These are phyloP conservation scores for Triglochin maritima DNA, from an alignment of 106 monocot genomes.

Conservation along the genomic window DNA sequence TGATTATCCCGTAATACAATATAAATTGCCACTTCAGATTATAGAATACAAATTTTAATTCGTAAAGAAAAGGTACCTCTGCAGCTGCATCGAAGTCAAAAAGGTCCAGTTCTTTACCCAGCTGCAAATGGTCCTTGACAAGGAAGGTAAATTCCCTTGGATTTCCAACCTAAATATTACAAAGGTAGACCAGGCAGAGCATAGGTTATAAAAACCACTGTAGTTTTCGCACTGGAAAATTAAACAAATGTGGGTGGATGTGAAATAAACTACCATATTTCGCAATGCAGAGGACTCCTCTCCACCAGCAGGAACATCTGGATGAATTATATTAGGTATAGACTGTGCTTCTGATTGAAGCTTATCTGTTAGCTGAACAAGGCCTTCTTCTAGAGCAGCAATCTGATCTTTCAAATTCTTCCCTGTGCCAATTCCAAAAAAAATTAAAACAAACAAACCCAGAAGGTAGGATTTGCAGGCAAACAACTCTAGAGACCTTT, in stretches of 20 bases:
- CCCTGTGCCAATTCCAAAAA: slow-evolving; percentile 30
- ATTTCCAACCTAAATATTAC: slow-evolving; percentile 49
- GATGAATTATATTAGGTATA: slow-evolving; percentile 88
- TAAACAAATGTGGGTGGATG: neutral
- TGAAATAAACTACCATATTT: slow-evolving; percentile 45
- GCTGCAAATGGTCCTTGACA: slow-evolving; percentile 75
- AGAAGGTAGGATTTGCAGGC: neutral
- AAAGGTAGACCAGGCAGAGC: neutral
- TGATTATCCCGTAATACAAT: too few relatives aligned
- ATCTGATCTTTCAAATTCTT: slow-evolving; percentile 86
- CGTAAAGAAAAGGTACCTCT: slow-evolving; percentile 43
- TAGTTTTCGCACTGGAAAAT: neutral
- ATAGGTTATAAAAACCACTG: neutral
- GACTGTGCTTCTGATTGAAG: slow-evolving; percentile 88
- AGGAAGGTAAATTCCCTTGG: slow-evolving; percentile 50
- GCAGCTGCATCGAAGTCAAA: slow-evolving; percentile 99
- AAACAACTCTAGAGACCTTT: slow-evolving; percentile 47
- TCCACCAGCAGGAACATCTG: slow-evolving; percentile 81
- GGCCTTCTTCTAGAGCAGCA: slow-evolving; percentile 57
- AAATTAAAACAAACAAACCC: neutral
- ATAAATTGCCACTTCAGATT: too few relatives aligned
- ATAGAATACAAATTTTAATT: too few relatives aligned
- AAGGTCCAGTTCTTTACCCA: slow-evolving; percentile 87
- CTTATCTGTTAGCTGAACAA: slow-evolving; percentile 58
- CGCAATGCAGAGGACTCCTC: slow-evolving; percentile 66